Evolutionary conservation across 1,139 yeast species (phyloP).

Genomic region (Suhomyces panamericanus): DNA sequence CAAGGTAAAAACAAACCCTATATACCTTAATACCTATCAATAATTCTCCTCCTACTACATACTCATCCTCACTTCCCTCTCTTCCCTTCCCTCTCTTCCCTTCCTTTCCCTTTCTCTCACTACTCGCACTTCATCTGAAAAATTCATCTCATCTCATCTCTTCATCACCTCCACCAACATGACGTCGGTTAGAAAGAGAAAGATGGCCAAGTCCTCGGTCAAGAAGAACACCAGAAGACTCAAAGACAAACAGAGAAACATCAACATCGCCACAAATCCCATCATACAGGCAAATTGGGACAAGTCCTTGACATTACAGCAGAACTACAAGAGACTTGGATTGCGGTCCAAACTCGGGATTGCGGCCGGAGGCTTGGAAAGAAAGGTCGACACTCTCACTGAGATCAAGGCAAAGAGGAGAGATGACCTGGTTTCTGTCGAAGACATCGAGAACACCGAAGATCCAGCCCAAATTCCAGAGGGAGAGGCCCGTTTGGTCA

Average conservation of each 20-base stretch:
- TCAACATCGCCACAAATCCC: constrained; percentile 69
- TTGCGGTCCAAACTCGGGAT: constrained; percentile 63
- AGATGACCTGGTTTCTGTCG: constrained; percentile 31
- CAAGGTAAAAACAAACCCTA: too few species aligned
- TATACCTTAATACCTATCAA: too few species aligned
- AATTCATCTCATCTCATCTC: constrained; percentile 14
- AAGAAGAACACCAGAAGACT: constrained; percentile 65
- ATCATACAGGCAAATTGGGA: constrained; percentile 93
- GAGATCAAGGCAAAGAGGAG: constrained; percentile 31
- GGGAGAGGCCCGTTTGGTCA: constrained; percentile 80
- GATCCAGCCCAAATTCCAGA: constrained; percentile 63
- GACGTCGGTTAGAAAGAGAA: constrained; percentile 86
- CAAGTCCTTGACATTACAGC: constrained; percentile 71
- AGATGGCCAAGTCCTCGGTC: constrained; percentile 73
- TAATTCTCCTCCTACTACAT: too few species aligned
- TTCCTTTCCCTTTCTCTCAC: too few species aligned
- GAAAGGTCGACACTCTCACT: constrained; percentile 42
- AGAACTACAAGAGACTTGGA: constrained; percentile 80
- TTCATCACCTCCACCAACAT: constrained; percentile 28
- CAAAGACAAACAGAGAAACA: constrained; percentile 67
- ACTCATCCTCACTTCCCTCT: too few species aligned
- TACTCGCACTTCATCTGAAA: constrained; percentile 2
- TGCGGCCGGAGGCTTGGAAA: constrained; percentile 69
- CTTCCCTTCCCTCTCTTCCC: too few species aligned
- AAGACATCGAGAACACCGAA: constrained; percentile 43